Evolutionary conservation across 2,329 filamentous ascomycete genomes (phyloP).

Genomic region (Penicillium nordicum): DNA sequence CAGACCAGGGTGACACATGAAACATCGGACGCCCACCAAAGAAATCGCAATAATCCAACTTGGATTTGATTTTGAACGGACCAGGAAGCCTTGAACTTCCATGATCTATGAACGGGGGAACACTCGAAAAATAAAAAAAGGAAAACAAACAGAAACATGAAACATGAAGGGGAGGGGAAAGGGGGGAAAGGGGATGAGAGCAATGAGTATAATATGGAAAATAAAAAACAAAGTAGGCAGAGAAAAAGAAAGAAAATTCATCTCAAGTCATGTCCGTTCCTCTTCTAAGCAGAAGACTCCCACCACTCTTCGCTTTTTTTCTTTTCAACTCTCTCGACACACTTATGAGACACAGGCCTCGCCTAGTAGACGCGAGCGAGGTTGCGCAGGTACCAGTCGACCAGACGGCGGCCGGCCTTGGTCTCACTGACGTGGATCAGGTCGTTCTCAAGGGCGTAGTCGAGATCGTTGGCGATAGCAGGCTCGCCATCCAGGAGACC

Average conservation of each 20-base stretch:
- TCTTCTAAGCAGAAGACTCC: constrained; percentile 20
- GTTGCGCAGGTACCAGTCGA: constrained; percentile 99
- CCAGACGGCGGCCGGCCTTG: constrained; percentile 93
- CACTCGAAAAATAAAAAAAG: constrained; percentile 11
- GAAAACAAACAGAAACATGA: constrained; percentile 13
- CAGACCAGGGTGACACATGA: constrained; percentile 23
- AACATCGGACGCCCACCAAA: constrained; percentile 26
- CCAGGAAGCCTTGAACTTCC: constrained; percentile 12
- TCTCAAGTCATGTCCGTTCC: constrained; percentile 29
- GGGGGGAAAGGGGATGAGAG: not conserved
- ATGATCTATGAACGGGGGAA: constrained; percentile 12
- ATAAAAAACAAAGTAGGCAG: constrained; percentile 21
- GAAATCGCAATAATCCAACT: constrained; percentile 22
- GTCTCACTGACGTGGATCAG: constrained; percentile 98
- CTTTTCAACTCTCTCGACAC: constrained; percentile 15
- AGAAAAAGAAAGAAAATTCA: constrained; percentile 27
- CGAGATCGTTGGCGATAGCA: constrained; percentile 89
- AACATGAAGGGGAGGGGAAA: not conserved
- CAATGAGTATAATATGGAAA: constrained; percentile 19
- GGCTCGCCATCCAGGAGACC: constrained; percentile 87
- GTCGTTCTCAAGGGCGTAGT: constrained; percentile 95
- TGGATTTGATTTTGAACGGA: constrained; percentile 22
- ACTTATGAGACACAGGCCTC: constrained; percentile 11
- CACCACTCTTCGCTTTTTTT: constrained; percentile 22
- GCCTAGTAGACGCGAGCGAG: constrained; percentile 85